Evolutionary conservation across 2,329 filamentous ascomycete species (phyloP), one percentile per base, ranked within the genome.

Genomic region (Diaporthe citrichinensis): DNA sequence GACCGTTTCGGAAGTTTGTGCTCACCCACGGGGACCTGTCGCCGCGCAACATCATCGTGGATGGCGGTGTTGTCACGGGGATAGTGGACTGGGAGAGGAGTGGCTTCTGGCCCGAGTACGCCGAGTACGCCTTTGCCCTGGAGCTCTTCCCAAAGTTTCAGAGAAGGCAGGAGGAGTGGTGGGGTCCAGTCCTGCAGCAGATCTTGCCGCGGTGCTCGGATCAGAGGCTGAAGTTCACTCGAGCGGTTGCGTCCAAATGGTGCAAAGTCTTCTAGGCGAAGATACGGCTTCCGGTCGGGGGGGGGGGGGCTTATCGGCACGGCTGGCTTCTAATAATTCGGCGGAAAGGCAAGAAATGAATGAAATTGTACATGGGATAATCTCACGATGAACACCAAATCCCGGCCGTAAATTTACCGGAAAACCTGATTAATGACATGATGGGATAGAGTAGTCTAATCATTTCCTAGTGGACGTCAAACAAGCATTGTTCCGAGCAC

Each of bases 11-110:
- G 1, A 57, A 25, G 10, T 67, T 73, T 17, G 71, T 73, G 49
- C 65, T 73, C 25, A 73, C 71, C 2, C 71, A 73, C 20, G 71
- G 71, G 1, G 57, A 73, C 20, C 49, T 73, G 20, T 55, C 71
- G 39, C 67, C 74, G 31, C 55, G 74, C 1, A 76, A 77, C n/a
- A 76, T 77, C 68, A 51, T 76, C 23, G 72, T 73, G 17, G 55
- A 74, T 9, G 61, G 46, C 15, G 53, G 61, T 20, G 46, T 59
- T 4, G 46, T 77, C 15, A 76, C 72, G 41, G 76, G 76, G 1
- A 76, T 77, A n/a, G 61, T 77, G 4, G 74, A 75, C 72, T 77
- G 76, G 76, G 76, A 73, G 15, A 65, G 51, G 46, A 75, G 76
- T 39, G 76, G 76, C 7, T 76, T 76, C 46, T 77, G 71, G 57